Conservation (phyloP, 75 land plant genomes). For the Selaginella moellendorffii region DNA sequence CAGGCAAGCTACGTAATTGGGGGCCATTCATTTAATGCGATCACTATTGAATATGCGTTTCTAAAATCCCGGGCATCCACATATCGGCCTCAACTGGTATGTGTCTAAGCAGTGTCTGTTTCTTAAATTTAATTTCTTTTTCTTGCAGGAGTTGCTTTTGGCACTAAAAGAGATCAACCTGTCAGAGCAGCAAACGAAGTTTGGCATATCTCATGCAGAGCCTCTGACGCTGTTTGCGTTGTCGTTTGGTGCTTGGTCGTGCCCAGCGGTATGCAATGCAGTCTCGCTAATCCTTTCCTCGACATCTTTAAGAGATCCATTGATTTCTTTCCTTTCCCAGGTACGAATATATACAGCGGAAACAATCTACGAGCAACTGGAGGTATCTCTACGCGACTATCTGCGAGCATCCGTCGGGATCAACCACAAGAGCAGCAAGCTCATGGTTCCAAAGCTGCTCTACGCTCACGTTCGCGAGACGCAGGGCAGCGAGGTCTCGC, state of each 20-base stretch:
- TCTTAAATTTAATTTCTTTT: not conserved
- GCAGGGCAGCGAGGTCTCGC: not conserved
- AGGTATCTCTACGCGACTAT: not conserved
- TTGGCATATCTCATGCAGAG: conserved; percentile 36
- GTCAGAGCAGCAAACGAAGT: conserved; percentile 56
- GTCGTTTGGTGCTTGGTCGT: conserved; percentile 70
- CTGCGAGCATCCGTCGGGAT: not conserved
- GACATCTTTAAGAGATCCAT: not conserved
- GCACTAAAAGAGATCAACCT: conserved; percentile 43
- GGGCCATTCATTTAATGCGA: conserved; percentile 78
- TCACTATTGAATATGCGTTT: conserved; percentile 57
- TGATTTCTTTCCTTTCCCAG: not conserved
- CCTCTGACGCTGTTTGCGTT: conserved; percentile 66
- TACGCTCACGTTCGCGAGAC: not conserved
- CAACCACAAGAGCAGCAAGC: not conserved
- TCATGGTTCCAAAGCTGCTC: not conserved
- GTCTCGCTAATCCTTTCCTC: too few species aligned
- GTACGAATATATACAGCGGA: not conserved
- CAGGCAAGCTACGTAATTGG: conserved; percentile 93
- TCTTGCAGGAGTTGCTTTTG: not conserved
- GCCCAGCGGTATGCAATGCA: conserved; percentile 70
- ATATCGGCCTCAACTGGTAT: not conserved
- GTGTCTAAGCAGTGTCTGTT: too few species aligned
- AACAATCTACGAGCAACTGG: not conserved
- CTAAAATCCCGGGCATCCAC: conserved; percentile 46